Base-by-base conservation (phyloP, 164 flowering plant species). In the Berberis vulgaris region DNA sequence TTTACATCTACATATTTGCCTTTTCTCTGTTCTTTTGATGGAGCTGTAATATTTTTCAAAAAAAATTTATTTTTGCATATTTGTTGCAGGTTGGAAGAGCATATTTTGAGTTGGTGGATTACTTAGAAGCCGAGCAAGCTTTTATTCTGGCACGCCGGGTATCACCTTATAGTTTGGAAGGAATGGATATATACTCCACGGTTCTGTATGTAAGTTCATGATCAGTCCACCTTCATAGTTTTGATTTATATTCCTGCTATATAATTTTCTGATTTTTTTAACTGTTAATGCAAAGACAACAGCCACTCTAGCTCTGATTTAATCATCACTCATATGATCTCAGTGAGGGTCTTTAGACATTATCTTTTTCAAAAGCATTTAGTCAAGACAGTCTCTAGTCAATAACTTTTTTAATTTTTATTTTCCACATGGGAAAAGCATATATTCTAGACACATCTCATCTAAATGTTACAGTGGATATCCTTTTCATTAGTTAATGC, bases 141-240 rank as follows among this genome's bases (percentile, higher is more conserved):
- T 95, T 95, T 73, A 79, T 79, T 73, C 84, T 79, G 74, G 96
- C 99, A 57, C 94, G 96, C 47, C 80, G 74, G 46, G 81, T 73
- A 67, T 85, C 89, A 63, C 97, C 98, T 63, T 83, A 86, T 74
- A 78, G 88, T 72, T 78, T 95, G 70, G 97, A 95, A 72, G 99
- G 97, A 74, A 89, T 91, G 97, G 99, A 95, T 78, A 70, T 86
- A 54, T 86, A 95, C 57, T 95, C 99, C 39, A 89, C 97, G 41
- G 97, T 95, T 73, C 89, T 95, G 60, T 95, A 75, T 82, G 99
- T 95, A 79, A 79, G 97, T 81, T 45, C 26, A 26, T 26, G 26
- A 26, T 26, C 26, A 26, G 26, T 47, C 40, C 63, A 65, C 62
- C 9, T 2, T 43, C 45, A 41, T 40, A 68, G 5, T 41, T 49